Evolutionary conservation across 2,329 filamentous ascomycete species (phyloP), one percentile per base, ranked within the genome.

Genomic region (Ophiostoma pallidulum): DNA sequence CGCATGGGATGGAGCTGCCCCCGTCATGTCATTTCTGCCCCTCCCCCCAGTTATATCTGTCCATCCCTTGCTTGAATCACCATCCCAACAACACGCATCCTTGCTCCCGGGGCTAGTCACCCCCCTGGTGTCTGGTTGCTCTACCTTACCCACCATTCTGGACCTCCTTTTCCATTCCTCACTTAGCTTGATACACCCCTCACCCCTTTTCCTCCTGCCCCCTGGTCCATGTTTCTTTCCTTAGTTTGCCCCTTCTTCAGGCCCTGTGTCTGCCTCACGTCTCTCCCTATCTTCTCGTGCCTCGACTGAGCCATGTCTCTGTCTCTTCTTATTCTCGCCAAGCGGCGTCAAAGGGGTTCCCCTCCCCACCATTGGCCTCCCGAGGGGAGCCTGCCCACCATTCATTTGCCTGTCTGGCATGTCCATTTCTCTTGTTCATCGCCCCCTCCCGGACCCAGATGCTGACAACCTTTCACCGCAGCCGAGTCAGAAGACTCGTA

Each of bases 401-500:
- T n/a, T n/a, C n/a, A n/a, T n/a, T n/a, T n/a, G n/a, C 35, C 5
- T 2, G 13, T 24, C 36, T 24, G 22, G 8, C 20, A 4, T 22
- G 8, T 38, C 9, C 9, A 13, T 4, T 22, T 14, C n/a, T 19
- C 33, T 36, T 18, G 4, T 14, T 8, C 24, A 19, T 28, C 20
- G 20, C 40, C 16, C 14, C 20, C 24, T 36, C 33, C 18, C 16
- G 8, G n/a, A 35, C 14, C 26, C 24, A 4, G 13, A 41, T 32
- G 26, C 45, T 47, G 12, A 41, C 40, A 22, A 32, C 40, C 16
- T 29, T n/a, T 24, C 29, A 36, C 39, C 19, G 33, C 20, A 55
- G 53, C 32, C 22, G 51, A 49, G 19, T 49, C 33, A 14, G 41
- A 48, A 6, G 46, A 51, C 32, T 53, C 51, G 2, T 53, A 44